Percentiles rank a stretch among this genome's conserved stretches.
These are phyloP conservation scores for Rhinocladiella similis DNA, from an alignment of 2,329 filamentous ascomycete genomes.

Conservation along the genomic window DNA sequence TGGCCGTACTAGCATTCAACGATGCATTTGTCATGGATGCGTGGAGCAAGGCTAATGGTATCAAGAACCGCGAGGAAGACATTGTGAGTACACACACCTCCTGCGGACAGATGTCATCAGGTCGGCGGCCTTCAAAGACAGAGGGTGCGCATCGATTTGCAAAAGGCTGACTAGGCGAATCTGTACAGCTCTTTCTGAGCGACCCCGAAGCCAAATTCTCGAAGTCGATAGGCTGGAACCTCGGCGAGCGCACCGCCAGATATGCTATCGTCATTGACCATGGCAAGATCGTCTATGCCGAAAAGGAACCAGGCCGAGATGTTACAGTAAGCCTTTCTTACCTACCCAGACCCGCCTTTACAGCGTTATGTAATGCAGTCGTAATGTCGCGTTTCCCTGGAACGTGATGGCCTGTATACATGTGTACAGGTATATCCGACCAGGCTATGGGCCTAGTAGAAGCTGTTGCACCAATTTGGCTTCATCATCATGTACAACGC, in stretches of 20 bases:
- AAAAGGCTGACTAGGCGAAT: constrained; percentile 14
- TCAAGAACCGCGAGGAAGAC: constrained; percentile 63
- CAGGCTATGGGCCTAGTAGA: too few relatives aligned
- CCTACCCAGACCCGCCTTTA: too few relatives aligned
- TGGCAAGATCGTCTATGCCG: constrained; percentile 79
- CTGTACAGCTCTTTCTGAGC: constrained; percentile 67
- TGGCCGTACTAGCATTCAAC: constrained; percentile 81
- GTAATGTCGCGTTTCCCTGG: neutral
- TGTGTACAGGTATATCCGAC: neutral
- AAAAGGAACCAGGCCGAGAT: constrained; percentile 58
- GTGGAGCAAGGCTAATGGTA: constrained; percentile 83
- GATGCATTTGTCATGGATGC: constrained; percentile 85
- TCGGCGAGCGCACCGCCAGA: constrained; percentile 71
- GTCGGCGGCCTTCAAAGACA: too few relatives aligned
- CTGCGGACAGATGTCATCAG: too few relatives aligned
- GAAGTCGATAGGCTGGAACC: constrained; percentile 74
- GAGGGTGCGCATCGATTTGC: too few relatives aligned
- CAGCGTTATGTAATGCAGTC: too few relatives aligned
- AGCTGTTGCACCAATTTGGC: too few relatives aligned
- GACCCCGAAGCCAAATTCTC: constrained; percentile 74
- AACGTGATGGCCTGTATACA: neutral
- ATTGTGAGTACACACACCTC: constrained; percentile 52
- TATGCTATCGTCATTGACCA: constrained; percentile 82
- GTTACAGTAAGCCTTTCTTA: constrained; percentile 28
- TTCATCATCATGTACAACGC: too few relatives aligned